Evolutionary conservation across 768 basidiomycete species (phyloP), one percentile per base, ranked within the genome.

Genomic region (Tephrocybe sp.): DNA sequence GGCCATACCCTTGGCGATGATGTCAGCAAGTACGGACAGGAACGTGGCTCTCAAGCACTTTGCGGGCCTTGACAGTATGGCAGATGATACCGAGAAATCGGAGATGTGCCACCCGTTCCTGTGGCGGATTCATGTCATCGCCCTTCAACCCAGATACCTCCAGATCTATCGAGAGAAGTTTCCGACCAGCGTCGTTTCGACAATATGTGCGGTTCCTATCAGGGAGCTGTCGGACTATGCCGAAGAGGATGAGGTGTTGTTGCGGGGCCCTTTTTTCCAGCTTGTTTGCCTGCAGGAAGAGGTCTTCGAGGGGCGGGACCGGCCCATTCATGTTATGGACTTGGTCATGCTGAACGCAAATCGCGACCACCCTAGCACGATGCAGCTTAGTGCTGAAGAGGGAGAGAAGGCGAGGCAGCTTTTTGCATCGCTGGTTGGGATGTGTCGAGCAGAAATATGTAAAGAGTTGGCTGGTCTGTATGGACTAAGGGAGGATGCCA

Each of bases 191-290:
- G 56, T 57, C 21, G 52, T 57, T 25, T 57, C 56, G 18, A 57
- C 56, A 3, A 53, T 57, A 11, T 53, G 56, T 14, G 56, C 56
- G 1, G 56, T 57, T 15, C 56, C 56, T 15, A 54, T 57, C 17
- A 33, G 28, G n/a, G 48, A 53, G 11, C 45, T 57, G 4, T 57
- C 56, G 1, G 51, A 53, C 20, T 53, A 46, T 42, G 34, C 32
- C 7, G 45, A 44, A 6, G 56, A 57, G 41, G 45, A 54, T 21
- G 56, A 57, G 45, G 56, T 57, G 3, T 33, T 57, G 18, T 30
- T 57, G 26, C 51, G 56, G 2, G 56, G 56, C 24, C 56, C 56
- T 20, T 57, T 57, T 39, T 57, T 57, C 26, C 56, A 57, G 44
- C 56, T 57, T 25, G 18, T 57, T n/a, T 47, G 48, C 15, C 40